Conservation (phyloP, 352 stramenopile species). For the Pythium aristosporum region DNA sequence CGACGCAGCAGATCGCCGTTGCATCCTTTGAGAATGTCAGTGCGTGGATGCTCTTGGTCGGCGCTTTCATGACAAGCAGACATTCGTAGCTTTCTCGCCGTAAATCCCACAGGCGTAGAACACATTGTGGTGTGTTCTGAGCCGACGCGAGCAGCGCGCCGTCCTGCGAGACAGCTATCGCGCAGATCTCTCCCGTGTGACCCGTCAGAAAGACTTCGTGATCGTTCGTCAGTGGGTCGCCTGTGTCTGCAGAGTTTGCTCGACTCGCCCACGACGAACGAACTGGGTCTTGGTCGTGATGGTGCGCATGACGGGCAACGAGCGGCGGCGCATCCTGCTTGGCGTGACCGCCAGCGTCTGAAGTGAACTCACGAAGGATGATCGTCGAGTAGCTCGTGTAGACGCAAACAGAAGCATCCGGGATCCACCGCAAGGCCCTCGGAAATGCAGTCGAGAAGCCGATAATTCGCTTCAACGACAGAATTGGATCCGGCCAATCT, state of each 20-base stretch:
- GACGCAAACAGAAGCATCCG: conserved; percentile 42
- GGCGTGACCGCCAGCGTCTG: neutral
- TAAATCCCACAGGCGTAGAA: conserved; percentile 62
- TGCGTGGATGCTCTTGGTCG: conserved; percentile 42
- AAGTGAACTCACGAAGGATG: conserved; percentile 40
- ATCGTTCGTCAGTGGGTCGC: conserved; percentile 12
- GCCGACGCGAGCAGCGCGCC: conserved; percentile 44
- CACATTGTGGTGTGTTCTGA: conserved; percentile 30
- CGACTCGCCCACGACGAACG: neutral
- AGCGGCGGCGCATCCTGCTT: neutral
- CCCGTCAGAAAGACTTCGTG: conserved; percentile 27
- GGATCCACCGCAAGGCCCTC: conserved; percentile 52
- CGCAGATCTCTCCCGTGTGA: conserved; percentile 27
- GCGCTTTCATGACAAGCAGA: conserved; percentile 45
- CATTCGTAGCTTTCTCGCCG: conserved; percentile 31
- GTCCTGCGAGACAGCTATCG: conserved; percentile 45
- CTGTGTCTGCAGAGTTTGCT: neutral
- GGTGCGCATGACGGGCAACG: neutral
- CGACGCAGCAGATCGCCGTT: conserved; percentile 49
- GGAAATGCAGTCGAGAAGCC: conserved; percentile 55
- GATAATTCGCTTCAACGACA: conserved; percentile 56
- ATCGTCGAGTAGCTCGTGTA: conserved; percentile 71
- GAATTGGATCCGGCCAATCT: conserved; percentile 67
- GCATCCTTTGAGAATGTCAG: conserved; percentile 47
- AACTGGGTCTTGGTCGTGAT: conserved; percentile 2